These are phyloP conservation scores for Annona squamosa DNA, from an alignment of 164 flowering plant species.

Conservation along the genomic window DNA sequence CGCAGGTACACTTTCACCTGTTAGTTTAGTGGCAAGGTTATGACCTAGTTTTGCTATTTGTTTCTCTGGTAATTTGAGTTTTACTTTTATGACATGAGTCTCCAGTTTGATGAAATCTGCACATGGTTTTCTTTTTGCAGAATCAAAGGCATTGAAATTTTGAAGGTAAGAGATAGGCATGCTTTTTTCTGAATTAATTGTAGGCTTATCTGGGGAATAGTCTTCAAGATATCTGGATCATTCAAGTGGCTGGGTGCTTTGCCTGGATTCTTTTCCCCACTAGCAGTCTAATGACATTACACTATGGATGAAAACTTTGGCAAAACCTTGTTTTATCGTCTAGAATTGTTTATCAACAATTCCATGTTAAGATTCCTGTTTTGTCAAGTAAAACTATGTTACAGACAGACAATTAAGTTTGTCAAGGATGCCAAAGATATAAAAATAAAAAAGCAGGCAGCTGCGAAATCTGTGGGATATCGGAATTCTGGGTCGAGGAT, in stretches of 20 bases:
- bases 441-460: neutral
- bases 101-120: conserved; percentile 5
- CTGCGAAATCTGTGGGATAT: no score
- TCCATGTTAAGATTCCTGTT: no score
- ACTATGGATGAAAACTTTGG: neutral
- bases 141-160: conserved; percentile 60
- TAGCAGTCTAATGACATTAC: neutral
- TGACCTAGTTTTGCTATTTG: neutral
- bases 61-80: neutral
- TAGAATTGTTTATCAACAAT: no score
- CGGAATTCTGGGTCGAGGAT: neutral
- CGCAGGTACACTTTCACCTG: conserved; percentile 46
- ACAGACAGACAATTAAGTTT: no score
- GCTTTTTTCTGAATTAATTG: conserved; percentile 4
- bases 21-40: neutral
- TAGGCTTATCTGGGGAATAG: neutral
- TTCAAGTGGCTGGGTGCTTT: neutral
- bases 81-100: neutral
- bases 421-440: neutral
- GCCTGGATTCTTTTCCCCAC: neutral
- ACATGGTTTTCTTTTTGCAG: conserved; percentile 41
- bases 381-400: no score
- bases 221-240: neutral
- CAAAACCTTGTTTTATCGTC: no score
- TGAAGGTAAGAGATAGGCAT: conserved; percentile 55